These are phyloP conservation scores for Diversispora epigaea DNA, from an alignment of 192 early-diverging fungal genomes.

Conservation along the genomic window DNA sequence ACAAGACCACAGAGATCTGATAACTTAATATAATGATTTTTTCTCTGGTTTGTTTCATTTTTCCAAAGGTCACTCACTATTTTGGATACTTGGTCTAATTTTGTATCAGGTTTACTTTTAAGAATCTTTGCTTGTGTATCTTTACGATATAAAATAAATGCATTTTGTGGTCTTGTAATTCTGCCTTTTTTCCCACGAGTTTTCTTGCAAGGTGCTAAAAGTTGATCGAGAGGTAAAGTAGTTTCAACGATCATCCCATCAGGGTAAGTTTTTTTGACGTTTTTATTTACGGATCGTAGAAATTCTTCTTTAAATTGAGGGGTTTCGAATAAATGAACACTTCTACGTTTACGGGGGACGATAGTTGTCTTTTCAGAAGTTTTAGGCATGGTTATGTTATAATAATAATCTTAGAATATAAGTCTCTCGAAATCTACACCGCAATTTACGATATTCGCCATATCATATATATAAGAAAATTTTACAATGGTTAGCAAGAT, in stretches of 20 bases:
- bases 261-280: background rate
- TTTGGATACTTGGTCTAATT: conserved; percentile 2
- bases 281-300: background rate
- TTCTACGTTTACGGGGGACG: background rate
- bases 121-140: conserved; percentile 7
- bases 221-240: background rate
- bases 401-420: too few species aligned
- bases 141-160: conserved; percentile 13
- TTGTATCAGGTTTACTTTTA: background rate
- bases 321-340: background rate
- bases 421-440: too few species aligned
- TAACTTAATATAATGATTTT: conserved; percentile 12
- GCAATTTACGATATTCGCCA: too few species aligned
- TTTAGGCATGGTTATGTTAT: too few species aligned
- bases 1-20: background rate
- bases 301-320: background rate
- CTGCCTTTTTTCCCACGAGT: background rate
- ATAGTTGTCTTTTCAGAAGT: too few species aligned
- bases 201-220: conserved; percentile 25
- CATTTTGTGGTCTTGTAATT: conserved; percentile 16
- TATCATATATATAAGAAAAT: too few species aligned
- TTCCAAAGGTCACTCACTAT: background rate
- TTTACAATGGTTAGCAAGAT: too few species aligned
- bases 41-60: background rate
- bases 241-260: background rate